Evolutionary conservation across 2,329 filamentous ascomycete species (phyloP), one percentile per base, ranked within the genome.

Genomic region (Zymoseptoria pseudotritici): DNA sequence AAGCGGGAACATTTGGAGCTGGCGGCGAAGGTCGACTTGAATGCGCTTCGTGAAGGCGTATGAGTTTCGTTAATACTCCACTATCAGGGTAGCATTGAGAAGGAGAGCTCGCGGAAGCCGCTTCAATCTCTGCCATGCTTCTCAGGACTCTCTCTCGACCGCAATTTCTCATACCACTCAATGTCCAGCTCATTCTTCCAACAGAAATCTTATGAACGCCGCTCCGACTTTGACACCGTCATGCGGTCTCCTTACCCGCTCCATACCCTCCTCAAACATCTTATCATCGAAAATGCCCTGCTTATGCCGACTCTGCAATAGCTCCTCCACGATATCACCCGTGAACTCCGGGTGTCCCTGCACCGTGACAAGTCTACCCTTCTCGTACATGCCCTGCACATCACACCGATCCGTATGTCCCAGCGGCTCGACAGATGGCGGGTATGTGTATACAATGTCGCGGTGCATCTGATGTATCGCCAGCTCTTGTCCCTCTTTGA

Each of bases 301-400:
- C 26, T 79, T 77, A 69, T 88, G 83, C 59, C 91, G 81, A 61
- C 81, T 76, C 61, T 82, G 79, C 58, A 93, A 74, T 46, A 95
- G 75, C 72, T 90, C 86, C 19, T 76, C 78, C 67, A 91, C 83
- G 65, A 95, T 91, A 17, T 85, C 81, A 61, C 81, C 79, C 3
- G 81, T 88, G 72, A 93, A 94, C 73, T 96, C 91, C 0, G 91
- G 91, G 73, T 96, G 91, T 5, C 90, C 91, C 77, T 96, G 91
- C 1, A 96, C 83, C 0, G 89, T 86, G 62, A 95, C 86, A 61
- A 89, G 78, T 42, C 81, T 81, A 50, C 81, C 78, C 8, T 86
- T 83, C 20, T 80, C 74, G 71, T 94, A 89, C 83, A 95, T 90
- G 62, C 86, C 88, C 73, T 96, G 91, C n/a, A 91, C 85, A 9